phyloP scores from a whole-genome alignment of 257 asterid genomes.

The Anisodus tanguticus region DNA sequence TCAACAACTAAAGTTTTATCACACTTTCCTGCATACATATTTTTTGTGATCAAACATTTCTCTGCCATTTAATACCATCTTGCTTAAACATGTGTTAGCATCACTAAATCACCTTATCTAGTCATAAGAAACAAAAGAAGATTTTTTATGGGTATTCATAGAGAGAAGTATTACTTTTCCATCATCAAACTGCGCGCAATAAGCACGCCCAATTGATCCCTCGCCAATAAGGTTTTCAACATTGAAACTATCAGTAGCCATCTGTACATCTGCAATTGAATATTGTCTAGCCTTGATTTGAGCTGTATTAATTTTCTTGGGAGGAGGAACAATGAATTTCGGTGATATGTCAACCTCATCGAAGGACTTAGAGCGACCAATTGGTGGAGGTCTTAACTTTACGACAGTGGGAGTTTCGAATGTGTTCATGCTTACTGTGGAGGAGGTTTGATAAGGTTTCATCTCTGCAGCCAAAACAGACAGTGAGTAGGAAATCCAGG shows the following conservation, averaged over 20 bases:
- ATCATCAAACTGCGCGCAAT: constrained; percentile 75
- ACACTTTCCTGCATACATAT: neutral
- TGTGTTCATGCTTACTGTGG: constrained; percentile 50
- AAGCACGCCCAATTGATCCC: constrained; percentile 88
- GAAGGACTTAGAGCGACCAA: constrained; percentile 76
- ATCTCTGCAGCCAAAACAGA: constrained; percentile 47
- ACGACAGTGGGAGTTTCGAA: constrained; percentile 68
- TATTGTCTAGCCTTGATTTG: constrained; percentile 65
- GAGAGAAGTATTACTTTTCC: constrained; percentile 63
- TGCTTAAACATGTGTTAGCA: constrained; percentile 8
- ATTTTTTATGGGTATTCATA: neutral
- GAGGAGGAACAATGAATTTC: constrained; percentile 66
- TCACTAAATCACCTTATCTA: neutral
- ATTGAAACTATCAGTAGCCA: constrained; percentile 90
- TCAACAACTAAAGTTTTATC: neutral
- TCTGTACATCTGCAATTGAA: constrained; percentile 91
- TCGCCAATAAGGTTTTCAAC: constrained; percentile 86
- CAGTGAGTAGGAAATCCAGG: neutral
- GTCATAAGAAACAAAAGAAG: neutral
- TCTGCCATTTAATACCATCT: neutral
- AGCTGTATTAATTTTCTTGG: constrained; percentile 60
- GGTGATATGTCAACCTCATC: constrained; percentile 72
- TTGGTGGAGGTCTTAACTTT: constrained; percentile 78
- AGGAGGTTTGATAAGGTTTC: constrained; percentile 59
- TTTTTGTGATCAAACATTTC: neutral